Conservation (phyloP, 2,329 filamentous ascomycete species). For the Alternaria ventricosa region DNA sequence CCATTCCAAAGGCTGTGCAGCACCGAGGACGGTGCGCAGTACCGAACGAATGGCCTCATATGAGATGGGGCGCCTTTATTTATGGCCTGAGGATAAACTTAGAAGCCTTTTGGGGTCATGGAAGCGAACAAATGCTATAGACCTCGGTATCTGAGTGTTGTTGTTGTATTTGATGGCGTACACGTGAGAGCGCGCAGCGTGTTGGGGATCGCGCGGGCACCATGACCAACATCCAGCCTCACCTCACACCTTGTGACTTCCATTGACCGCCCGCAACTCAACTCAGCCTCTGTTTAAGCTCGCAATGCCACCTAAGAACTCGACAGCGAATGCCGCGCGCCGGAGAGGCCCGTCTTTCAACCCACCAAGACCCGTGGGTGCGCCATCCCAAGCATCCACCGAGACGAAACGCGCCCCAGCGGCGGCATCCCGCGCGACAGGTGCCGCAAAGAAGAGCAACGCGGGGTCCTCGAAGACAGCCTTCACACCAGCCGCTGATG, state of each 20-base stretch:
- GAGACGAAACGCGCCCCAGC: slow-evolving; percentile 29
- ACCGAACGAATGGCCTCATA: not conserved
- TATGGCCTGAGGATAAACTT: not conserved
- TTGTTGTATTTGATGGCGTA: not conserved
- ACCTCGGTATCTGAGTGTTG: not conserved
- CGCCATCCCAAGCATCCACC: slow-evolving; percentile 27
- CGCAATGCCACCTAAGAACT: slow-evolving; percentile 37
- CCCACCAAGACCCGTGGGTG: slow-evolving; percentile 44
- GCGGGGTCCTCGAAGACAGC: slow-evolving; percentile 22
- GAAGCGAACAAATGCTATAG: not conserved
- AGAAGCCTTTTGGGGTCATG: not conserved
- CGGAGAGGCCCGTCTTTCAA: slow-evolving; percentile 48
- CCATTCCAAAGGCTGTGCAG: not conserved
- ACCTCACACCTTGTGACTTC: not conserved
- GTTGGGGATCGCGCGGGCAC: not conserved
- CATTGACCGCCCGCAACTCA: not conserved
- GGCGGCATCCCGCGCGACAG: slow-evolving; percentile 2
- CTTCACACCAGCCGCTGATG: slow-evolving; percentile 31
- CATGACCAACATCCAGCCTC: slow-evolving; percentile 1
- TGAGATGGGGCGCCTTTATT: not conserved
- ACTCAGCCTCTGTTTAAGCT: not conserved
- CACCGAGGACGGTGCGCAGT: not conserved
- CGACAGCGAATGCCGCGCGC: slow-evolving; percentile 21
- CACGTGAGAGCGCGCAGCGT: slow-evolving; percentile 17
- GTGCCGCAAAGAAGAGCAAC: slow-evolving; percentile 24